phyloP scores from a whole-genome alignment of 1,284 basidiomycete genomes.

The Ceraceosorus guamensis region DNA sequence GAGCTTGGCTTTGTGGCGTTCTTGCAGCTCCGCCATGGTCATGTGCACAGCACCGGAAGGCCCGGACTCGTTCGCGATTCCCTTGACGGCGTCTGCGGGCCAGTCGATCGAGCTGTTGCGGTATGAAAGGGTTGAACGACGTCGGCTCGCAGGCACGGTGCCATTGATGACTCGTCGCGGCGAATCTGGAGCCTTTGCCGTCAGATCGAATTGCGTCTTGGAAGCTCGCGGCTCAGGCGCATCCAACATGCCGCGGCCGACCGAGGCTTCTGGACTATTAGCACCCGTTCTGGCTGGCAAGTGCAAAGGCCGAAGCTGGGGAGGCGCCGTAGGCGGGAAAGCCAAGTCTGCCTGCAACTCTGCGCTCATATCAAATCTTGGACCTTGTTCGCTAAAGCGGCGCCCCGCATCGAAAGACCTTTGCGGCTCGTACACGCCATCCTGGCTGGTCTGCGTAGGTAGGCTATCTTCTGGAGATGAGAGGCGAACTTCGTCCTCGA shows the following conservation, averaged over 20 bases:
- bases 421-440: not conserved
- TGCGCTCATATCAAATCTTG: too few relatives aligned
- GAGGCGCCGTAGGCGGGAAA: not conserved
- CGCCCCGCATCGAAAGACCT: not conserved
- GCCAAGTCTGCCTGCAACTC: not conserved
- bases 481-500: too few relatives aligned
- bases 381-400: too few relatives aligned
- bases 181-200: conserved; percentile 6
- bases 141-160: too few relatives aligned
- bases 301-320: not conserved
- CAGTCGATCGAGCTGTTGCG: too few relatives aligned
- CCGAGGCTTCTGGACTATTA: not conserved
- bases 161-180: too few relatives aligned
- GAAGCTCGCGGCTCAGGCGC: conserved; percentile 17
- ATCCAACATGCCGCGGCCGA: not conserved
- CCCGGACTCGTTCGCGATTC: too few relatives aligned
- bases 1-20: conserved; percentile 23
- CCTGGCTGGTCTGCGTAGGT: too few relatives aligned
- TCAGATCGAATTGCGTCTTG: conserved; percentile 9
- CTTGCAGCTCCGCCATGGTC: conserved; percentile 27
- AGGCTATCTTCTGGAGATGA: too few relatives aligned
- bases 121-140: too few relatives aligned
- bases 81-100: too few relatives aligned
- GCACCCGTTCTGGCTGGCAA: conserved; percentile 1
- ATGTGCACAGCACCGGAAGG: conserved; percentile 12